Percentiles rank a stretch among this genome's conserved stretches.
phyloP scores from a whole-genome alignment of 371 early-diverging fungal species.

The Lichtheimia corymbifera region DNA sequence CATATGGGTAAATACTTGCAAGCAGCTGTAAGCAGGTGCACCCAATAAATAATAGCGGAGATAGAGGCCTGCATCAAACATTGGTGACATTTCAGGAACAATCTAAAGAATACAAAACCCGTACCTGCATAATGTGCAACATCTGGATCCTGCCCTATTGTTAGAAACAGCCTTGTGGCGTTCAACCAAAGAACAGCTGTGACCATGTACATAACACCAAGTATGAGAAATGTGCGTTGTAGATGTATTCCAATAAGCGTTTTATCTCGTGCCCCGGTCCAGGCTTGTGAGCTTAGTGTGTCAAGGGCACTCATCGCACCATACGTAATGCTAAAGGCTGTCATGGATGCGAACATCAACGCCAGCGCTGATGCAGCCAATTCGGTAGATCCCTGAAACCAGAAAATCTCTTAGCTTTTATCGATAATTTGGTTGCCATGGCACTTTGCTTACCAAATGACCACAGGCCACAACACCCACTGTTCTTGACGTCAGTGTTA shows the following conservation, averaged over 20 bases:
- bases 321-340: background rate
- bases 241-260: conserved; percentile 78
- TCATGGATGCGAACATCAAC: conserved; percentile 1
- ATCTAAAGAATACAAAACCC: background rate
- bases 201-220: conserved; percentile 68
- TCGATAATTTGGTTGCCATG: background rate
- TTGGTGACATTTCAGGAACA: background rate
- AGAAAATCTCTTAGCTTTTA: background rate
- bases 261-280: conserved; percentile 72
- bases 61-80: conserved; percentile 44
- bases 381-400: conserved; percentile 1
- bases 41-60: conserved; percentile 60
- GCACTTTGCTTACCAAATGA: conserved; percentile 23
- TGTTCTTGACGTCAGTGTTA: background rate
- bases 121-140: conserved; percentile 10
- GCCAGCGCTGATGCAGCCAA: conserved; percentile 12
- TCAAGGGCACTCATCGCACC: conserved; percentile 76
- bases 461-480: conserved; percentile 4
- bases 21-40: conserved; percentile 62
- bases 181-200: conserved; percentile 64
- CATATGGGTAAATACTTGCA: conserved; percentile 14
- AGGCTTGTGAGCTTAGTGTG: conserved; percentile 88
- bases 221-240: conserved; percentile 78
- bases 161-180: conserved; percentile 2
- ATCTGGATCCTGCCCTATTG: conserved; percentile 13